Evolutionary conservation across 495 filamentous ascomycete genomes (phyloP).

Genomic region (Penicillium cinerascens): DNA sequence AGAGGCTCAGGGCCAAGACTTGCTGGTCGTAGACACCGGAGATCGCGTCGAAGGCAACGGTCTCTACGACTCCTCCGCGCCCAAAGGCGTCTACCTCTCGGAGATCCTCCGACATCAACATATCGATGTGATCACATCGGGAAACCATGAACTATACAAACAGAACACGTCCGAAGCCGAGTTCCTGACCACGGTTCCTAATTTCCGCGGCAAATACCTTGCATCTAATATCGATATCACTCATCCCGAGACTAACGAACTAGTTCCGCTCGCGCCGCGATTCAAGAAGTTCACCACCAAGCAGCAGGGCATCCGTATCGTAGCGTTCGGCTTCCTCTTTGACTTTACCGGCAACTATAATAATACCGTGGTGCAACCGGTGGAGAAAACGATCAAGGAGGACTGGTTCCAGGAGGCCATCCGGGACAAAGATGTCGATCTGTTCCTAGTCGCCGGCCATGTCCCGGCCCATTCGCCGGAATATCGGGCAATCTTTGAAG

Average conservation of each 20-base stretch:
- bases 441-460: constrained; percentile 87
- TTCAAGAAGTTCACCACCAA: constrained; percentile 87
- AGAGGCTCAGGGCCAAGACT: constrained; percentile 72
- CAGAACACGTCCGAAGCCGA: constrained; percentile 71
- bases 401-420: constrained; percentile 89
- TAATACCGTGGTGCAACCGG: constrained; percentile 79
- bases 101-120: constrained; percentile 79
- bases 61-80: constrained; percentile 86
- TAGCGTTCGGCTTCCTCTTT: constrained; percentile 91
- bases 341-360: constrained; percentile 86
- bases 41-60: constrained; percentile 95
- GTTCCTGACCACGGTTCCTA: constrained; percentile 70
- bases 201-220: constrained; percentile 71
- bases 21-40: constrained; percentile 89
- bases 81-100: constrained; percentile 82
- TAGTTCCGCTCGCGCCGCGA: constrained; percentile 73
- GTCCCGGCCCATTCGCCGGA: constrained; percentile 77
- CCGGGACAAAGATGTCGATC: constrained; percentile 70
- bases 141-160: constrained; percentile 95
- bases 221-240: constrained; percentile 93
- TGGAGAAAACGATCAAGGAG: constrained; percentile 74
- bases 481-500: constrained; percentile 70
- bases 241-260: constrained; percentile 61
- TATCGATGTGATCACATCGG: constrained; percentile 81
- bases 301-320: constrained; percentile 75